Percentiles rank a stretch among this genome's conserved stretches.
Evolutionary conservation across 805 yeast species (phyloP).

Genomic region (Candida andamanensis): DNA sequence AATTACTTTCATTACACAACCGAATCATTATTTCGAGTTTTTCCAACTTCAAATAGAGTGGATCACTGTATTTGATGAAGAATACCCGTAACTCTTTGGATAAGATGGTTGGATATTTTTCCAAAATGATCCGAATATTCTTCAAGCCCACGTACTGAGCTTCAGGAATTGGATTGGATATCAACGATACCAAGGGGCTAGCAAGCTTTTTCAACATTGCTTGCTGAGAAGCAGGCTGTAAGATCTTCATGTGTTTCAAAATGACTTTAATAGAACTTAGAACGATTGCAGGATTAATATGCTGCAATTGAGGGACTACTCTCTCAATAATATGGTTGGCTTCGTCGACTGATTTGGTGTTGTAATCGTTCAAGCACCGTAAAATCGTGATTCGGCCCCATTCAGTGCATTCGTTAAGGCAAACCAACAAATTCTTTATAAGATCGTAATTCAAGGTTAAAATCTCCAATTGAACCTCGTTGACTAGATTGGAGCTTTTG

Average conservation of each 20-base stretch:
- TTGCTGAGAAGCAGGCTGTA: slow-evolving; percentile 29
- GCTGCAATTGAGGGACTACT: slow-evolving; percentile 92
- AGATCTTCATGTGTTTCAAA: slow-evolving; percentile 55
- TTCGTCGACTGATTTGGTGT: slow-evolving; percentile 52
- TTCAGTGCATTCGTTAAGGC: slow-evolving; percentile 95
- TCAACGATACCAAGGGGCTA: slow-evolving; percentile 82
- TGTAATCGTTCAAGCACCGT: slow-evolving; percentile 71
- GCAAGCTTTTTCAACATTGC: slow-evolving; percentile 62
- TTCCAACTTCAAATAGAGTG: slow-evolving; percentile 71
- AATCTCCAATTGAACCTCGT: slow-evolving; percentile 32
- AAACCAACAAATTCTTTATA: slow-evolving; percentile 64
- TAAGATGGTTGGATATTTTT: slow-evolving; percentile 77
- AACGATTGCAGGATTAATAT: slow-evolving; percentile 94
- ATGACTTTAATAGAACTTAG: slow-evolving; percentile 78
- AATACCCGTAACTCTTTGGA: slow-evolving; percentile 81
- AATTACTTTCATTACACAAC: slow-evolving; percentile 56
- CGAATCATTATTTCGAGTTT: slow-evolving; percentile 72
- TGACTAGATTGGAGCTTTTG: slow-evolving; percentile 18
- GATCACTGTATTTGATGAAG: slow-evolving; percentile 82
- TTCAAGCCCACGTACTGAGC: slow-evolving; percentile 90
- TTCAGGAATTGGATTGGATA: slow-evolving; percentile 81
- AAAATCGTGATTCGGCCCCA: slow-evolving; percentile 96
- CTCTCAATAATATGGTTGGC: slow-evolving; percentile 84
- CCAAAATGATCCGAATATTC: slow-evolving; percentile 84
- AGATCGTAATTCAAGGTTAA: slow-evolving; percentile 35